These are phyloP conservation scores for Cercospora zeae-maydis DNA, from an alignment of 2,329 filamentous ascomycete species.

Conservation along the genomic window DNA sequence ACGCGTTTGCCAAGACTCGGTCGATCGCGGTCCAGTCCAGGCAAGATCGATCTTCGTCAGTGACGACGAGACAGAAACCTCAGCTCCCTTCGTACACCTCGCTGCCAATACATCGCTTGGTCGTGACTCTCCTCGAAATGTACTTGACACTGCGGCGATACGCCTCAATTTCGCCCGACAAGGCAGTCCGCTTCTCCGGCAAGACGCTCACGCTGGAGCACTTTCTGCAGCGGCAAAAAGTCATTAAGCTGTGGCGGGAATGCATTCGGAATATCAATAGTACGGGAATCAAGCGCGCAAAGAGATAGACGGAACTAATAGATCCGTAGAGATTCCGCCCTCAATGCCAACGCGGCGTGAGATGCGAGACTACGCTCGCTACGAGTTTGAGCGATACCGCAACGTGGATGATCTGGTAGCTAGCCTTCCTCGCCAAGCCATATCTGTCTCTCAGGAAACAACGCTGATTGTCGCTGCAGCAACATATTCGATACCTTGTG, in stretches of 20 bases:
- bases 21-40: not conserved
- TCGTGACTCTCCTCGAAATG: conserved; percentile 8
- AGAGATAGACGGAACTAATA: not conserved
- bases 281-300: conserved; percentile 8
- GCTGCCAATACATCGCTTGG: not conserved
- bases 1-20: conserved; percentile 1
- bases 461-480: conserved; percentile 30
- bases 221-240: conserved; percentile 50
- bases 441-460: not conserved
- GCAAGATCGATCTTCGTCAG: not conserved
- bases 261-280: conserved; percentile 45
- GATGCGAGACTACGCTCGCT: conserved; percentile 48
- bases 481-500: conserved; percentile 49
- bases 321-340: conserved; percentile 35
- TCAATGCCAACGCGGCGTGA: conserved; percentile 39
- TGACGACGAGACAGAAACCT: not conserved
- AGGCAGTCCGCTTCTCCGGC: conserved; percentile 32
- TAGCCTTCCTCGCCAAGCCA: conserved; percentile 23
- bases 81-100: not conserved
- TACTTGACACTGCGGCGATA: conserved; percentile 20
- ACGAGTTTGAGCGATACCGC: conserved; percentile 48
- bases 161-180: conserved; percentile 34
- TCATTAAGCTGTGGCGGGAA: conserved; percentile 47
- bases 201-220: conserved; percentile 39
- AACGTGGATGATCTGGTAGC: conserved; percentile 47